Evolutionary conservation across 1,284 basidiomycete species (phyloP).

Genomic region (Pseudozyma sp.): DNA sequence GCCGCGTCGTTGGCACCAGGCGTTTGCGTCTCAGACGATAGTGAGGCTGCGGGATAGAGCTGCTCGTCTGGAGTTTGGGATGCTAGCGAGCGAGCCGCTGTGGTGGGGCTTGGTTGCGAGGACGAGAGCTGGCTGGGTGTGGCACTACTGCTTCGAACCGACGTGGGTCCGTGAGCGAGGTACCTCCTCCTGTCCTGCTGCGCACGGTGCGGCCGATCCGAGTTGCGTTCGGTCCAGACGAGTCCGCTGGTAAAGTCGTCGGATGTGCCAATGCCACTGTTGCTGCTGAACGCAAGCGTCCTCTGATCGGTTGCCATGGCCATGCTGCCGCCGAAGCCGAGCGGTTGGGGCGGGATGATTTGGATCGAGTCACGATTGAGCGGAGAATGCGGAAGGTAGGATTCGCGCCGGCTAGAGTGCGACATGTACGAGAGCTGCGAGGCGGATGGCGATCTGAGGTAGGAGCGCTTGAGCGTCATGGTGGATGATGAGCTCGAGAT

Average conservation of each 20-base stretch:
- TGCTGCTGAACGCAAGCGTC: constrained; percentile 57
- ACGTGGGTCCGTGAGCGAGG: constrained; percentile 30
- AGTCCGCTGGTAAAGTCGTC: constrained; percentile 54
- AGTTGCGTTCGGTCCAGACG: constrained; percentile 35
- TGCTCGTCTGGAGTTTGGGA: background rate
- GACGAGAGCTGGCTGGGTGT: constrained; percentile 16
- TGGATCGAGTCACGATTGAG: constrained; percentile 59
- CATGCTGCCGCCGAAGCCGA: constrained; percentile 57
- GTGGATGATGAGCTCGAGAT: constrained; percentile 52
- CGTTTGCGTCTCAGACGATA: background rate
- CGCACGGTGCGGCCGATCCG: constrained; percentile 12
- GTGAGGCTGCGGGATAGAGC: background rate
- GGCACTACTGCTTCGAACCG: constrained; percentile 25
- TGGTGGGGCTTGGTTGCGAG: constrained; percentile 15
- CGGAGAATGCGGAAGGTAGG: constrained; percentile 60
- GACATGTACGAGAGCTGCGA: constrained; percentile 39
- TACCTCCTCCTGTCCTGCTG: constrained; percentile 31
- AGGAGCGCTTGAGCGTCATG: constrained; percentile 55
- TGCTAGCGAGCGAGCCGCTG: background rate
- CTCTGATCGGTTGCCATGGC: constrained; percentile 57
- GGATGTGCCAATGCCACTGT: constrained; percentile 47
- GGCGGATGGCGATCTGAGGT: constrained; percentile 37
- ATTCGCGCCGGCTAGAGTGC: constrained; percentile 36
- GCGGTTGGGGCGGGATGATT: constrained; percentile 60
- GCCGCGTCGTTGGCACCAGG: background rate